Evolutionary conservation across 768 basidiomycete species (phyloP), one percentile per base, ranked within the genome.

Genomic region (Boletales sp.): DNA sequence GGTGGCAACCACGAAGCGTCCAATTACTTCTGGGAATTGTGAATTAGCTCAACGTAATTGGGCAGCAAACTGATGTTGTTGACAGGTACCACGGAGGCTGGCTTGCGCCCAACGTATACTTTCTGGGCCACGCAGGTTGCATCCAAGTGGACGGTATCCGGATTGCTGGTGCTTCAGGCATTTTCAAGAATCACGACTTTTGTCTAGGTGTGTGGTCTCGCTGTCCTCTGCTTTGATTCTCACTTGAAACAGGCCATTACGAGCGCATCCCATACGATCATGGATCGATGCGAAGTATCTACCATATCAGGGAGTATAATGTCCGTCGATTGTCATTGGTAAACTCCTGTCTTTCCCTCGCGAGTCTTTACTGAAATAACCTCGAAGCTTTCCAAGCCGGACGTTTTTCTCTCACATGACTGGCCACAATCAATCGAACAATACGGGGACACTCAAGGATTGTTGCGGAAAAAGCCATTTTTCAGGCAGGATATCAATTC

Each of bases 1-100:
- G 96, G 96, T 14, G 96, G 96, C 9, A 98, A 98, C 64, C 96
- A 98, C 66, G 96, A 98, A 70, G 92, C 92, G 2, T 94, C 90
- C 18, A 96, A 94, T 58, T 96, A 97, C 63, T 76, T 98, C 72
- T 94, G 91, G 87, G 96, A 99, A 67, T 70, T 96, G 90, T 92
- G 61, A 69, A 88, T 72, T 28, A 2, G 17, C 17, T 34, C 34
- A 5, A 31, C 10, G n/a, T 9, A 10, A 9, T 9, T 31, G 12
- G 51, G 43, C 45, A n/a, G 34, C 34, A 38, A 44, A 42, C 46
- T 42, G 33, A 56, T 42, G 18, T 48, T 21, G 17, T 58, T 30
- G 25, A 36, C 46, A 94, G 92, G 50, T 97, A 93, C 67, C 90
- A 98, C 59, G 94, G 95, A 15, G 95, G 94, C 7, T 98, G 95